Evolutionary conservation across 73 alveolate genomes (phyloP).

Genomic region (Paramecium octaurelia): DNA sequence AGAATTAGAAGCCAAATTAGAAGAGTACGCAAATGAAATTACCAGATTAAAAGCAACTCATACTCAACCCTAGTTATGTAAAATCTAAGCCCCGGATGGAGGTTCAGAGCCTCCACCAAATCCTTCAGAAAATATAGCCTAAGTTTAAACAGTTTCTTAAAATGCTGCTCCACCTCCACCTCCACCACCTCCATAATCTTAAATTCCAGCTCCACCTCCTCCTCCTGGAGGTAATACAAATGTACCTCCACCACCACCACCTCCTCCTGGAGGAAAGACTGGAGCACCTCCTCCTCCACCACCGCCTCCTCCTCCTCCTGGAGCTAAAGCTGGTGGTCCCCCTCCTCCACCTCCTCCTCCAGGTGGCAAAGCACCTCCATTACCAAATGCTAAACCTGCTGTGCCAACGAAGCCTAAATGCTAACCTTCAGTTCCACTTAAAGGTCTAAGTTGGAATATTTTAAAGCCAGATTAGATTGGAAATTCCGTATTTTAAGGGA

Average conservation of each 20-base stretch:
- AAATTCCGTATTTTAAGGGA: slow-evolving; percentile 70
- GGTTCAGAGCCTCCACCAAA: slow-evolving; percentile 37
- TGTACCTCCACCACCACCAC: slow-evolving; percentile 71
- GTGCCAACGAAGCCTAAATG: slow-evolving; percentile 58
- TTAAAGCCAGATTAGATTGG: slow-evolving; percentile 60
- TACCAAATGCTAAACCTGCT: slow-evolving; percentile 45
- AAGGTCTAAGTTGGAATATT: slow-evolving; percentile 70
- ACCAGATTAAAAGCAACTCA: neutral
- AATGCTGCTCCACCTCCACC: slow-evolving; percentile 53
- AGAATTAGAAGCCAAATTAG: neutral
- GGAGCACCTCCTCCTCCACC: slow-evolving; percentile 56
- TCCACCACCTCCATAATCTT: slow-evolving; percentile 49
- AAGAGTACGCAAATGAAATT: slow-evolving; percentile 1
- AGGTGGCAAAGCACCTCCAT: slow-evolving; percentile 64
- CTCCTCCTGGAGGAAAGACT: neutral
- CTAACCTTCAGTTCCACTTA: slow-evolving; percentile 74
- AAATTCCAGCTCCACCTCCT: slow-evolving; percentile 56
- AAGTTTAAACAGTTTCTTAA: neutral
- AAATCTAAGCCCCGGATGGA: neutral
- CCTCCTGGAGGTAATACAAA: slow-evolving; percentile 57
- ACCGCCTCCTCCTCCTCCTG: slow-evolving; percentile 66
- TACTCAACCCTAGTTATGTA: neutral
- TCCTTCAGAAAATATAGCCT: neutral
- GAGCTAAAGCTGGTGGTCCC: slow-evolving; percentile 64
- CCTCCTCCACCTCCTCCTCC: slow-evolving; percentile 73